Evolutionary conservation across 2,329 filamentous ascomycete species (phyloP), one percentile per base, ranked within the genome.

Genomic region (Leptographium galeiforme): DNA sequence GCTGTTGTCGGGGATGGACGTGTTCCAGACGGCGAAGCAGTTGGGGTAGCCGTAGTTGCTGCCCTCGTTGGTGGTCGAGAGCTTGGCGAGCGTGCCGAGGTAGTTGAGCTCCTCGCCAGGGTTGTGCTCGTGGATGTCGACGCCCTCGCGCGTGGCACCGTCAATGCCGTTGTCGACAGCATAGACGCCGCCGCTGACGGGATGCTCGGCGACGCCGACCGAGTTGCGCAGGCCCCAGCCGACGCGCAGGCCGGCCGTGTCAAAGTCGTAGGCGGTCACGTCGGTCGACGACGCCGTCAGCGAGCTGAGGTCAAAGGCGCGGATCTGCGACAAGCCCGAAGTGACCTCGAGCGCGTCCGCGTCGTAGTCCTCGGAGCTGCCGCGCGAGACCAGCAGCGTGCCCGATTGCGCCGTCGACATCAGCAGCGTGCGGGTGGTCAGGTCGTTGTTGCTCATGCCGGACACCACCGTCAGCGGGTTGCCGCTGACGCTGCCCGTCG

Each of bases 31-130:
- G 0, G 84, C 72, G 60, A 81, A 85, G 68, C 85, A 89, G 47
- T 72, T 67, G 2, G 85, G 85, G 62, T 88, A 89, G 25, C 85
- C 85, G 61, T 83, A 84, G 64, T 87, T 87, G 4, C 65, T 66
- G 16, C 70, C 71, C 53, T 59, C 62, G 0, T 60, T 62, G 0
- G 58, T 58, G 11, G 65, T 60, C 11, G 48, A 36, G 5, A 48
- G 10, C 14, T 64, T 61, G 56, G 66, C 61, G 39, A 85, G 70
- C 50, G 88, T 73, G 2, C 84, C 83, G 58, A 84, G 79, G 63
- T 76, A 86, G 64, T 88, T 87, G 64, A 88, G 66, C 64, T 87
- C 82, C 62, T 88, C 84, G 19, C 78, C 84, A 0, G 84, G 84
- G 61, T 87, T 87, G 57, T 82, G 70, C 58, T 78, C 67, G 60